Evolutionary conservation across 2,329 filamentous ascomycete genomes (phyloP), one percentile per base, ranked within the genome.

Genomic region (Trichoderma sp.): DNA sequence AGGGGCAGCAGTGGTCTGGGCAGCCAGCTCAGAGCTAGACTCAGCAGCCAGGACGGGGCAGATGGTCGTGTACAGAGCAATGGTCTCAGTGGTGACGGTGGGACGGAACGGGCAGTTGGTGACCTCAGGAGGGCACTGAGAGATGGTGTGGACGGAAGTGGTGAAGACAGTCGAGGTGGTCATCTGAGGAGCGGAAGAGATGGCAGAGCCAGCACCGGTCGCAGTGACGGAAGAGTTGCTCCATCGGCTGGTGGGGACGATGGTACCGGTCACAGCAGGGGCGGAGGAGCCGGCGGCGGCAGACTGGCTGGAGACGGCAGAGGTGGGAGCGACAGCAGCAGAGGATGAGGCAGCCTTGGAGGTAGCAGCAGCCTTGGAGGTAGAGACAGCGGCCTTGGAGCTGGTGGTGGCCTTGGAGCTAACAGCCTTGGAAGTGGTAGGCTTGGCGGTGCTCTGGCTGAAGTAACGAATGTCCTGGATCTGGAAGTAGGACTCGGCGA

Each of bases 121-220:
- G 4, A 82, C 77, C 16, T 75, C 74, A 16, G 86, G 80, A 60
- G 81, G 82, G 77, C 87, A 89, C 52, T 83, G 84, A 74, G 84
- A 87, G 77, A 88, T 80, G 73, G 87, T 89, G 71, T 85, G 81
- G 71, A 87, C 75, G 16, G 71, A 71, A 29, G 79, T 83, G 64
- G 77, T 78, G 75, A 77, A 82, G 65, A 83, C 75, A 16, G 80
- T 82, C 63, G 78, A 81, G 47, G 79, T 81, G 35, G 73, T 74
- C 66, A 74, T 27, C 37, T 53, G 37, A 21, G 55, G 43, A 33
- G 65, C 29, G 29, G 57, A 31, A 19, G 43, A 47, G 29, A 27
- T 43, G n/a, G 37, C 37, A 1, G 40, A 19, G 11, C 40, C 59
- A 2, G 27, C 59, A 13, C 40, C 21, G 19, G 63, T 57, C 5